These are phyloP conservation scores for Salvia hispanica DNA, from an alignment of 257 asterid species.

Conservation along the genomic window DNA sequence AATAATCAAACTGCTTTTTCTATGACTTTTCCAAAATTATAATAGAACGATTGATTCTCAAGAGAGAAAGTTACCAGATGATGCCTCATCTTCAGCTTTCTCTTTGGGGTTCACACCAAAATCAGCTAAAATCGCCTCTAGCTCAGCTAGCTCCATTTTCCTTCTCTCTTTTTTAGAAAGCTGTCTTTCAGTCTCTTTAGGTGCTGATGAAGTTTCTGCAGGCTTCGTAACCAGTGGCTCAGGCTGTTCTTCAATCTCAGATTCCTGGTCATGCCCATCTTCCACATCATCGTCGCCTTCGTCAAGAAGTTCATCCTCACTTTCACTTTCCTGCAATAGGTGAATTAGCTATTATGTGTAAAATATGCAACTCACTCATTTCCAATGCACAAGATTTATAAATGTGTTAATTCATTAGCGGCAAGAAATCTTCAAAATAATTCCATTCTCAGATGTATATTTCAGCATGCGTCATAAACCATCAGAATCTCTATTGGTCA, in stretches of 20 bases:
- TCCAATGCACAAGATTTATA: not conserved
- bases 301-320: conserved; percentile 64
- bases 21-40: conserved; percentile 5
- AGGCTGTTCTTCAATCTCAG: conserved; percentile 54
- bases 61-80: conserved; percentile 54
- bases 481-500: not conserved
- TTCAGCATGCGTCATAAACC: not conserved
- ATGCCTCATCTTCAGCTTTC: conserved; percentile 56
- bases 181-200: conserved; percentile 88
- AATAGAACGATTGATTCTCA: not conserved
- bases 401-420: not conserved
- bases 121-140: conserved; percentile 90
- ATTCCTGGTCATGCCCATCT: conserved; percentile 73
- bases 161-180: conserved; percentile 88
- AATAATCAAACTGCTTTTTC: not conserved
- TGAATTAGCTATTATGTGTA: conserved; percentile 3
- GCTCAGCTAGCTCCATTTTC: conserved; percentile 95
- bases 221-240: conserved; percentile 51
- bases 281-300: conserved; percentile 67
- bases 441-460: not conserved
- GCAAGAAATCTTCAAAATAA: not conserved
- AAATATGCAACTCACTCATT: conserved; percentile 20
- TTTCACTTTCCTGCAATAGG: conserved; percentile 56
- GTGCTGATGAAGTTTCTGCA: conserved; percentile 58
- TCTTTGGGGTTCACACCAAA: conserved; percentile 63